These are phyloP conservation scores for Dendrobium nobile DNA, from an alignment of 106 monocot genomes.

Conservation along the genomic window DNA sequence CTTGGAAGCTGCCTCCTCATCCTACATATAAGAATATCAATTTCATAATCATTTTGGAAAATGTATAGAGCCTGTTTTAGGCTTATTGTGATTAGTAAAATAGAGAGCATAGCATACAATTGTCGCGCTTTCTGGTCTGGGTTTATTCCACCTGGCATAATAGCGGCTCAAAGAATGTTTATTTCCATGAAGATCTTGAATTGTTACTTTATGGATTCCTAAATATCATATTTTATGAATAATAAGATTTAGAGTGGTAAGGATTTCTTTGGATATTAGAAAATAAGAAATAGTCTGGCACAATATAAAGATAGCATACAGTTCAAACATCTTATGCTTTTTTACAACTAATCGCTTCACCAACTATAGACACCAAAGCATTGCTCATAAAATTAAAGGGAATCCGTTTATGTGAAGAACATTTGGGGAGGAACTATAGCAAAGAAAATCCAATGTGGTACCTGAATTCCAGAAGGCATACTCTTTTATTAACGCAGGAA, in stretches of 20 bases:
- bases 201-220: conserved; percentile 71
- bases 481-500: conserved; percentile 74
- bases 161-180: conserved; percentile 65
- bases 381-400: neutral
- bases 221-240: neutral
- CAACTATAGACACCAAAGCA: neutral
- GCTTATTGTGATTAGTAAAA: neutral
- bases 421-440: neutral
- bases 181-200: conserved; percentile 53
- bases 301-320: neutral
- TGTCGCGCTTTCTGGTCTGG: conserved; percentile 92
- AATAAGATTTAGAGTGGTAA: neutral
- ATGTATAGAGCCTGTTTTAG: neutral
- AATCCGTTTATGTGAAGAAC: neutral
- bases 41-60: neutral
- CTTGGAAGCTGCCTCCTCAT: conserved; percentile 53
- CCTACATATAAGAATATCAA: conserved; percentile 36
- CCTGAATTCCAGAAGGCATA: conserved; percentile 89
- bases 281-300: neutral
- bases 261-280: neutral
- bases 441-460: conserved; percentile 4
- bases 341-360: neutral
- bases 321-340: neutral
- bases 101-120: conserved; percentile 39
- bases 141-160: conserved; percentile 90